A percentile compares a stretch with the other conserved stretches of the same genome.
These are phyloP conservation scores for Pisolithus marmoratus DNA, from an alignment of 768 basidiomycete species.

Conservation along the genomic window DNA sequence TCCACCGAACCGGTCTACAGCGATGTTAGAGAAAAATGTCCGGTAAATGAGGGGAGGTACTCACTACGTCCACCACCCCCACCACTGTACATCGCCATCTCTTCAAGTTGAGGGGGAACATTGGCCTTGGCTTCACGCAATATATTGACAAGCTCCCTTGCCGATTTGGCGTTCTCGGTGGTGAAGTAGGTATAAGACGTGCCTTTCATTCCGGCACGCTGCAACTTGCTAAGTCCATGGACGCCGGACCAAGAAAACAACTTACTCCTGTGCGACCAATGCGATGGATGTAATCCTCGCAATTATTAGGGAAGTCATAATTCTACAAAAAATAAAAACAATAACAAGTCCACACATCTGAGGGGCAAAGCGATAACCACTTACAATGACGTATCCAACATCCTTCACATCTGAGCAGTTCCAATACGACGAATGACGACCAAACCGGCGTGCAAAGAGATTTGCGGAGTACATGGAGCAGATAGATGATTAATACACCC, in stretches of 20 bases:
- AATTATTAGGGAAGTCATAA: slow-evolving; percentile 97
- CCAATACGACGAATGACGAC: slow-evolving; percentile 27
- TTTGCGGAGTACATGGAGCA: slow-evolving; percentile 25
- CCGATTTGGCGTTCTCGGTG: slow-evolving; percentile 91
- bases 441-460: slow-evolving; percentile 10
- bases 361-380: slow-evolving; percentile 26
- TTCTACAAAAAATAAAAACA: slow-evolving; percentile 48
- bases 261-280: slow-evolving; percentile 94
- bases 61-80: slow-evolving; percentile 72
- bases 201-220: slow-evolving; percentile 91
- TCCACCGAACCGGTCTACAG: slow-evolving; percentile 54
- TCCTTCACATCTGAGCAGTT: slow-evolving; percentile 88
- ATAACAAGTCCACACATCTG: slow-evolving; percentile 7
- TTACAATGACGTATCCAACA: slow-evolving; percentile 92
- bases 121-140: slow-evolving; percentile 81
- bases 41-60: slow-evolving; percentile 17
- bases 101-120: slow-evolving; percentile 85
- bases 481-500: slow-evolving; percentile 29
- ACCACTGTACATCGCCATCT: slow-evolving; percentile 86
- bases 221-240: slow-evolving; percentile 14
- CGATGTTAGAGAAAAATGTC: slow-evolving; percentile 1
- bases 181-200: slow-evolving; percentile 96
- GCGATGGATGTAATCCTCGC: slow-evolving; percentile 97
- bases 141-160: slow-evolving; percentile 85
- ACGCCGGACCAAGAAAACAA: neutral